phyloP scores from a whole-genome alignment of 176 grass and related monocot genomes.

The Aegilops speltoides region DNA sequence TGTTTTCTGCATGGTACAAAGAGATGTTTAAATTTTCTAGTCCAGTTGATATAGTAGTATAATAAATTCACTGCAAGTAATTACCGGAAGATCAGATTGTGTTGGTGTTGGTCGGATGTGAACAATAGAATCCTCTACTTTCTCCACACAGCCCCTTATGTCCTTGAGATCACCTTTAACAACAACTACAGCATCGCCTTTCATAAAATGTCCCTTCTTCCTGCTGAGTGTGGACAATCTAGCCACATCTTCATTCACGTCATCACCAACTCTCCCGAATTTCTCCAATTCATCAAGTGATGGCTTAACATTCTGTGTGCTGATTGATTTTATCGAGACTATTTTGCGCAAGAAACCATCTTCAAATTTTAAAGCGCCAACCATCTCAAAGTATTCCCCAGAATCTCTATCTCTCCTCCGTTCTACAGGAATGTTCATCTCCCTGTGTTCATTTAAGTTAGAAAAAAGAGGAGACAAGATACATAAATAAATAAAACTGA shows the following conservation, averaged over 20 bases:
- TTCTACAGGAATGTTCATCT: conserved; percentile 65
- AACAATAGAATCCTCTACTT: conserved; percentile 75
- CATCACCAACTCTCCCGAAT: conserved; percentile 73
- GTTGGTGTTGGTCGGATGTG: conserved; percentile 73
- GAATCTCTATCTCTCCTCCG: conserved; percentile 60
- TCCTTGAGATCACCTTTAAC: conserved; percentile 70
- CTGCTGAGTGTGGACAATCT: conserved; percentile 79
- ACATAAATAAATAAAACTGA: conserved; percentile 22
- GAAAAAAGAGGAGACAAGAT: conserved; percentile 18
- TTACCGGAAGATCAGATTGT: conserved; percentile 59
- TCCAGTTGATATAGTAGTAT: background rate
- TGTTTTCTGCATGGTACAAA: conserved; percentile 54
- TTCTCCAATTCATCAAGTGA: conserved; percentile 87
- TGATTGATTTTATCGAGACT: conserved; percentile 78
- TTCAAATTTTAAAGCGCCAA: conserved; percentile 70
- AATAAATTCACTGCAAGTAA: conserved; percentile 4
- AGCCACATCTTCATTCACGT: conserved; percentile 57
- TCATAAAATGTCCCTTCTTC: conserved; percentile 86
- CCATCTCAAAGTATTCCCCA: conserved; percentile 68
- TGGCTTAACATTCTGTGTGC: conserved; percentile 55
- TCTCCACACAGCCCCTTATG: conserved; percentile 76
- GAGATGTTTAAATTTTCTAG: conserved; percentile 2
- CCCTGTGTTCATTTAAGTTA: conserved; percentile 43
- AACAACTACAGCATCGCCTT: conserved; percentile 85
- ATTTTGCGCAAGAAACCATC: conserved; percentile 84